Base-by-base conservation (phyloP, 495 filamentous ascomycete species). In the Lasiosphaeria miniovina region DNA sequence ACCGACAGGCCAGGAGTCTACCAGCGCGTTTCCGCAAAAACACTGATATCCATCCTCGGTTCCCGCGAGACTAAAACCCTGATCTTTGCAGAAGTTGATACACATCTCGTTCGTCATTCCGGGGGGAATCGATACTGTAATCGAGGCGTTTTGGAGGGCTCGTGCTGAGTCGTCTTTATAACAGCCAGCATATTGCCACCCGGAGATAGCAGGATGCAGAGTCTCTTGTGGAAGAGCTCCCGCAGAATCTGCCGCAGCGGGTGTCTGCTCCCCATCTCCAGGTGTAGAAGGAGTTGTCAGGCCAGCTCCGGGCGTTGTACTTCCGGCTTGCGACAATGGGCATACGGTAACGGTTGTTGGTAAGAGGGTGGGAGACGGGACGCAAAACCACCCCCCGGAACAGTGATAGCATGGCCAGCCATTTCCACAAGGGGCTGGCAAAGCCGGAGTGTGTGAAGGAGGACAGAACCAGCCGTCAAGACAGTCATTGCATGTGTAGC, bases 21-120 rank as follows among this genome's bases (percentile, higher is more conserved):
- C 63, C 41, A 80, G 58, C 8, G 64, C 64, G 60, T 83, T 81
- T 24, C 81, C 84, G 64, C 85, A 88, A 62, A 82, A 86, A 65
- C 86, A 88, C 62, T 84, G 77, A 51, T 76, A 78, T 46, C 77
- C 81, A 57, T 83, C 84, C 63, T 90, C 82, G 11, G 84, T 76
- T 35, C 86, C 87, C 38, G 80, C 80, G 70, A 81, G 83, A 57
- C 53, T 71, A 65, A 70, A 84, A 41, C 76, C 77, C 36, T 57
- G 61, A 45, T 57, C 58, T 38, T 73, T 68, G 68, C 83, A 85
- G 65, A 81, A 82, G 45, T 76, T 73, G 49, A 86, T 74, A 65
- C 85, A 88, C 36, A 71, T 77, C 61, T 78, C 75, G 36, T 82
- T 79, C 9, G 82, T 87, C 64, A 69, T 67, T 14, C 64, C 59